Evolutionary conservation across 495 filamentous ascomycete genomes (phyloP), one percentile per base, ranked within the genome.

Genomic region (Xylaria castorea): DNA sequence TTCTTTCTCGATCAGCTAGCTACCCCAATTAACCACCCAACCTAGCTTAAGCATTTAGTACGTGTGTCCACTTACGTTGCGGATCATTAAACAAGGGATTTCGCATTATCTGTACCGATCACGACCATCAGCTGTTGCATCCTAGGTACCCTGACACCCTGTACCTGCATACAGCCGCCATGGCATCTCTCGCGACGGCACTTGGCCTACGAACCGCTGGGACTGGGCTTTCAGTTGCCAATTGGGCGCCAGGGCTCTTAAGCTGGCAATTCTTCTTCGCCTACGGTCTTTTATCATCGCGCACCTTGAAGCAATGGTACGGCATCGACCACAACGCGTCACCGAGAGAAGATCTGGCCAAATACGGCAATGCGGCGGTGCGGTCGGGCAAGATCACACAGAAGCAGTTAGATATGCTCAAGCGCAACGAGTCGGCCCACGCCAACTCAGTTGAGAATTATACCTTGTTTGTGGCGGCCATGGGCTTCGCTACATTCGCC

Each of bases 371-470:
- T 25, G 80, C 77, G 1, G 85, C 85, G 1, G 86, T 89, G 20
- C 74, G 82, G 46, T 75, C 79, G 32, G 87, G 86, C 51, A 87
- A 87, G 75, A 80, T 89, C 38, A 85, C 77, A 11, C 82, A 83
- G 48, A 65, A 71, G 20, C 79, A 81, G 57, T 78, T 88, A 50
- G 76, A 85, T 42, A 84, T 79, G 75, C 71, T 89, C 25, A 83
- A 83, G 76, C 83, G 86, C 1, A 75, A 79, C 74, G 85, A 87
- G 73, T 77, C 81, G 0, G 84, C 86, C 20, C 83, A 86, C 72
- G 81, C 79, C 14, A 89, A 88, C 74, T 76, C 83, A 0, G 76
- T 87, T 6, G 87, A 88, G 75, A 81, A 83, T 32, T 88, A 79
- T 71, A 60, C 84, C 0, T 69, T 89, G 9, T 85, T 88, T 74